Percentiles rank a stretch among this genome's conserved stretches.
phyloP scores from a whole-genome alignment of 306 rosid species.

The Alnus rubra region DNA sequence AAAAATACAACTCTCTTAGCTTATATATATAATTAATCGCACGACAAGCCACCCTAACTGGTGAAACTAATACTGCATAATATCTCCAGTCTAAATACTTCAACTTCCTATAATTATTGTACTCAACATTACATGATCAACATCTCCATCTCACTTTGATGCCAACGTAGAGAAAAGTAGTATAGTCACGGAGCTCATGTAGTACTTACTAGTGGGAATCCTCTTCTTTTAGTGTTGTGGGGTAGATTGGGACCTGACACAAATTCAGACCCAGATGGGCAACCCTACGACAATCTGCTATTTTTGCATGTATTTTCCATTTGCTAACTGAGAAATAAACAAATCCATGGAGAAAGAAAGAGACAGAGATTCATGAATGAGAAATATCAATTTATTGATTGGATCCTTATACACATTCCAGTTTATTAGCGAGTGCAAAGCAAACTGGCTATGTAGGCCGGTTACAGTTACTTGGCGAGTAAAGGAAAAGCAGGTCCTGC shows the following conservation, averaged over 20 bases:
- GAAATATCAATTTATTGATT: not conserved
- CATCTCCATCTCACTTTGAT: too few species aligned
- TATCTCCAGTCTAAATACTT: too few species aligned
- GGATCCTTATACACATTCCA: not conserved
- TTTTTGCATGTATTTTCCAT: not conserved
- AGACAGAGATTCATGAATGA: not conserved
- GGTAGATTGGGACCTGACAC: not conserved
- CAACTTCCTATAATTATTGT: too few species aligned
- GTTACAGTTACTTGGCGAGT: constrained; percentile 27
- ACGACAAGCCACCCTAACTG: too few species aligned
- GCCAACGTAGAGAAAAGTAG: too few species aligned
- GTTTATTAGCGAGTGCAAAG: not conserved
- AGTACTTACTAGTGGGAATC: not conserved
- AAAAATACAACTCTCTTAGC: too few species aligned
- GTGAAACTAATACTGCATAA: too few species aligned
- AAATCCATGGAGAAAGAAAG: not conserved
- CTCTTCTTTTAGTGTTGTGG: not conserved
- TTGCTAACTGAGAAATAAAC: too few species aligned
- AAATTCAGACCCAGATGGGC: too few species aligned
- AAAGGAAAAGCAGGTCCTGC: constrained; percentile 46
- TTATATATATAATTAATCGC: too few species aligned
- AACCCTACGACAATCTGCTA: not conserved
- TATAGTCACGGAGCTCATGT: too few species aligned
- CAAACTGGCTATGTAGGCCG: not conserved
- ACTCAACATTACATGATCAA: too few species aligned